Base-by-base conservation (phyloP, 2,329 filamentous ascomycete genomes). In the Pseudogymnoascus verrucosus region DNA sequence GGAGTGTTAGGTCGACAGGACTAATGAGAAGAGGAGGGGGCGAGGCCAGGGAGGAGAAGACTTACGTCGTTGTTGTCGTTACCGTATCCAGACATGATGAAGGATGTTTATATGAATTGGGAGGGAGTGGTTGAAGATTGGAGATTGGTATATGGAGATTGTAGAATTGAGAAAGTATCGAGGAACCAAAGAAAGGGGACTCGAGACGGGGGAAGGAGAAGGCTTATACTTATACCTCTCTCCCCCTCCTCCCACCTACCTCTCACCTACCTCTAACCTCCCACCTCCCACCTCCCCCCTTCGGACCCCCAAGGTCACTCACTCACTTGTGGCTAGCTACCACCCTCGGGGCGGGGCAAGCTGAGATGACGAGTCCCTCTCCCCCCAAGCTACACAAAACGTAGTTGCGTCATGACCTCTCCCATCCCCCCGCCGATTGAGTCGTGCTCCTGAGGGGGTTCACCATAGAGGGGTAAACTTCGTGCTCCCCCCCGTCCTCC, bases 81-180 rank as follows among this genome's bases (percentile, higher is more conserved):
- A 63, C 71, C 68, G 68, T 72, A 73, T 66, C 66, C 70, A 69
- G 71, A 73, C 71, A 73, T 73, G 64, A 65, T 71, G 65, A 64
- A 40, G 40, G 60, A 62, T 26, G 63, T 62, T 60, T 11, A n/a
- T 19, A 47, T 62, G n/a, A 19, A 51, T 42, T 36, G 16, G 31
- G 37, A 5, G 44, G 60, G 31, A 54, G 63, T 64, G 61, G 61
- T 66, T 42, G 28, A 36, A 44, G 60, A 21, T 44, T 21, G 40
- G 12, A 23, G 19, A 12, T 23, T 44, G 26, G 26, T 59, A 59
- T 16, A 31, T 31, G 51, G 4, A 21, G 51, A 59, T 59, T 59
- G 51, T 16, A 36, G n/a, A 16, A 36, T 59, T 59, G 51, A 59
- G 51, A 59, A 31, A 31, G 51, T 59, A 59, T 44, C 19, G 40